phyloP scores from a whole-genome alignment of 257 asterid genomes.

The Coffea eugenioides region DNA sequence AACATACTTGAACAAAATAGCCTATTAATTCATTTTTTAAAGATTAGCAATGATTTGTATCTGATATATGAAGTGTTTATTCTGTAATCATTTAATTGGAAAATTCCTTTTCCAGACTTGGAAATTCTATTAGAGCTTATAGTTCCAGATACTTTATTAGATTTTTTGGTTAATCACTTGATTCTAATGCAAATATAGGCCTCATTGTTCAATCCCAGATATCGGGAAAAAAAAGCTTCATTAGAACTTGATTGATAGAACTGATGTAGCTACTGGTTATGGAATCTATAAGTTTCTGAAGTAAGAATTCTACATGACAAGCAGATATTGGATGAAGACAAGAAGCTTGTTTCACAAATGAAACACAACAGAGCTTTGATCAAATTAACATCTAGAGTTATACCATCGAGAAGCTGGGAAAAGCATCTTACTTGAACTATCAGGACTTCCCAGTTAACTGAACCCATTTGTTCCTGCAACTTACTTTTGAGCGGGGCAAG shows the following conservation, averaged over 20 bases:
- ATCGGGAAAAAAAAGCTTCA: background rate
- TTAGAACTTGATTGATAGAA: background rate
- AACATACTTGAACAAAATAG: background rate
- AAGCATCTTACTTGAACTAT: constrained; percentile 34
- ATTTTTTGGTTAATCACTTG: background rate
- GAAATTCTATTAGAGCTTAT: background rate
- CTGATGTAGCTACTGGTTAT: background rate
- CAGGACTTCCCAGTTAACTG: too few species aligned
- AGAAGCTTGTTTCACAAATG: background rate
- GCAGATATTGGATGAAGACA: background rate
- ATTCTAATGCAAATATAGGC: too few species aligned
- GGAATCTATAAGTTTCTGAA: background rate
- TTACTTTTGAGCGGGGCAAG: too few species aligned
- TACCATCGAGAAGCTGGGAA: background rate
- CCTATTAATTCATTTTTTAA: background rate
- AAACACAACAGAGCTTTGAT: background rate
- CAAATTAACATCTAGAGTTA: background rate
- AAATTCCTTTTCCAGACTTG: background rate
- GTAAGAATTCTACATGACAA: background rate
- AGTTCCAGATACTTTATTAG: background rate
- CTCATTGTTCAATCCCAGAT: background rate
- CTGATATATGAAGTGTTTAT: background rate
- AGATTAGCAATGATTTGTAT: background rate
- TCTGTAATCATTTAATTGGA: too few species aligned
- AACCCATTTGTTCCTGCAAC: too few species aligned